Evolutionary conservation across 768 basidiomycete species (phyloP).

Genomic region (Lentinus brumalis): DNA sequence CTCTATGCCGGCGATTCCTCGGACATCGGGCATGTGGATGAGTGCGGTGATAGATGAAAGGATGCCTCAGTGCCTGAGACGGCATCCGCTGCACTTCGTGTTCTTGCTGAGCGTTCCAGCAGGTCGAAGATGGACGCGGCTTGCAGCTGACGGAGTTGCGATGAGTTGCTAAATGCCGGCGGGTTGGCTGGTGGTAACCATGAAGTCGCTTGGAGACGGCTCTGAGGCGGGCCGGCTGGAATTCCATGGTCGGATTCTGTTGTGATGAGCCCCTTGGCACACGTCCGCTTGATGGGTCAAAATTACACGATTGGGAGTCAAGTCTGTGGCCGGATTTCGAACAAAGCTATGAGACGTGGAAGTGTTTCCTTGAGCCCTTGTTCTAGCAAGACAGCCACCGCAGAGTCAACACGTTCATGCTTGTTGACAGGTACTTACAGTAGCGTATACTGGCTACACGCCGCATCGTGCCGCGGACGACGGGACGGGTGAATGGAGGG

Average conservation of each 20-base stretch:
- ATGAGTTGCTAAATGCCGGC: background rate
- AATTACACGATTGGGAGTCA: background rate
- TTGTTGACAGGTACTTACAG: too few species aligned
- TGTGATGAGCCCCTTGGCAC: conserved; percentile 1
- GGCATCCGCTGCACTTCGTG: background rate
- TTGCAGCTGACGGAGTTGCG: background rate
- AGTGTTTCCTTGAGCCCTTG: background rate
- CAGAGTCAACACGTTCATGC: too few species aligned
- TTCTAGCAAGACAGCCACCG: background rate
- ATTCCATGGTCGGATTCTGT: background rate
- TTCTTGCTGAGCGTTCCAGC: background rate
- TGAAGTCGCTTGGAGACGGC: background rate
- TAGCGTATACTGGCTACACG: too few species aligned
- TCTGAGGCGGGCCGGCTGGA: background rate
- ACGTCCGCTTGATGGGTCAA: background rate
- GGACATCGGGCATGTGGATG: background rate
- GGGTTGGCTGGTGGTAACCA: background rate
- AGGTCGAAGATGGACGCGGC: background rate
- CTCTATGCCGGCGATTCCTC: background rate
- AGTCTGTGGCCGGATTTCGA: background rate
- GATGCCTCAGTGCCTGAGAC: background rate
- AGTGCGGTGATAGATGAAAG: background rate
- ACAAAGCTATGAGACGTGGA: background rate
- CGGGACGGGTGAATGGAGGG: conserved; percentile 4
- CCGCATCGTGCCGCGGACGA: too few species aligned